Evolutionary conservation across 441 rosid species (phyloP).

Genomic region (Pelargonium fulgidum): DNA sequence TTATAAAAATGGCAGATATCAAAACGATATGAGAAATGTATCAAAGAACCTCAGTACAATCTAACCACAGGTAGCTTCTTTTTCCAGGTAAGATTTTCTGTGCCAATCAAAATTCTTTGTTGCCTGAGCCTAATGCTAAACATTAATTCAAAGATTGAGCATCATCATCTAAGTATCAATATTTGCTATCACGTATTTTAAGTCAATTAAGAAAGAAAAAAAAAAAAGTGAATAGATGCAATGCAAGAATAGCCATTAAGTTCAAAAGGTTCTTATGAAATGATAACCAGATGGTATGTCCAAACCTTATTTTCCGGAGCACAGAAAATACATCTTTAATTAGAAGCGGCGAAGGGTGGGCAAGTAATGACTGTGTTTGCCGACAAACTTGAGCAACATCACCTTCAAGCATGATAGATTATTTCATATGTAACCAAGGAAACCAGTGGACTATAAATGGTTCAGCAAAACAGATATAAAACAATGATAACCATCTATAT

Average conservation of each 20-base stretch:
- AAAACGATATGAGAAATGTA: too few species aligned
- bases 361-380: conserved; percentile 68
- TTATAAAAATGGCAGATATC: too few species aligned
- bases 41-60: too few species aligned
- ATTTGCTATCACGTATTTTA: too few species aligned
- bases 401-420: conserved; percentile 35
- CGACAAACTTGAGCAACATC: conserved; percentile 85
- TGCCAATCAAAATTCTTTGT: too few species aligned
- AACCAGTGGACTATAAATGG: background rate
- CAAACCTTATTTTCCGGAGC: conserved; percentile 70
- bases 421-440: conserved; percentile 18
- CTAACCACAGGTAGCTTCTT: too few species aligned
- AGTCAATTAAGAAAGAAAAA: too few species aligned
- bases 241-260: background rate
- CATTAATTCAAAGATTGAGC: too few species aligned
- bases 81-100: too few species aligned
- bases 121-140: too few species aligned
- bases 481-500: conserved; percentile 11
- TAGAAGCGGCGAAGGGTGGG: conserved; percentile 62
- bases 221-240: too few species aligned
- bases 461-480: background rate
- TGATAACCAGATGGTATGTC: conserved; percentile 15
- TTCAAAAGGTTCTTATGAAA: background rate
- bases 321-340: conserved; percentile 56
- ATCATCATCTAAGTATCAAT: too few species aligned